Evolutionary conservation across 306 rosid species (phyloP).

Genomic region (Aeschynomene evenia): DNA sequence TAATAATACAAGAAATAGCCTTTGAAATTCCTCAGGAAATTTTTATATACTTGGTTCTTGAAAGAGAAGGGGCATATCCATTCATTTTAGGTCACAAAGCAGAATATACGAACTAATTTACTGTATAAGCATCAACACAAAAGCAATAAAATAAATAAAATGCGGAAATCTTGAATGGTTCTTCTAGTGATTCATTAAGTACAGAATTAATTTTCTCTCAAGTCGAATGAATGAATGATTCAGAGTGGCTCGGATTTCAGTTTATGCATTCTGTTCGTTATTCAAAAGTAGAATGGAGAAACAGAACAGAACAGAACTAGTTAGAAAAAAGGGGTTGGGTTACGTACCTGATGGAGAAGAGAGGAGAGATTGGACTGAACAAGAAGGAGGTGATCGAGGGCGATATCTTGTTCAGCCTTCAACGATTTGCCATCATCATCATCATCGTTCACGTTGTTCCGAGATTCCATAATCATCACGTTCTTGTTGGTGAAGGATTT

Average conservation of each 20-base stretch:
- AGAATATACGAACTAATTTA: too few species aligned
- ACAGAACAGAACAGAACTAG: too few species aligned
- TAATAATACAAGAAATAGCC: neutral
- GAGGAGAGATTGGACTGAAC: constrained; percentile 66
- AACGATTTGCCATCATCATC: neutral
- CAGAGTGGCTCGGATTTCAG: too few species aligned
- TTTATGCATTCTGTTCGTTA: too few species aligned
- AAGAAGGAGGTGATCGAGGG: constrained; percentile 48
- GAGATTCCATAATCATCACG: constrained; percentile 18
- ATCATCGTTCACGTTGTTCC: constrained; percentile 1
- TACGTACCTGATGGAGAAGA: constrained; percentile 57
- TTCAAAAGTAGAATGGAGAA: too few species aligned
- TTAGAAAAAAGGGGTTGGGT: neutral
- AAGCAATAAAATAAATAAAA: neutral
- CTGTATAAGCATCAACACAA: neutral
- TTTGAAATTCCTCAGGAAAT: neutral
- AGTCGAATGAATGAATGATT: too few species aligned
- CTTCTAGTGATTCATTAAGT: too few species aligned
- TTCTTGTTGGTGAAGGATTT: neutral
- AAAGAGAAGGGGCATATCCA: too few species aligned
- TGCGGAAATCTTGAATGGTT: too few species aligned
- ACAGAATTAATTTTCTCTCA: too few species aligned
- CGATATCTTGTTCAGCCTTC: neutral
- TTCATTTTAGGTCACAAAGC: neutral
- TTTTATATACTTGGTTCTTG: neutral